Evolutionary conservation across 2,329 filamentous ascomycete species (phyloP), one percentile per base, ranked within the genome.

Genomic region (Biscogniauxia marginata): DNA sequence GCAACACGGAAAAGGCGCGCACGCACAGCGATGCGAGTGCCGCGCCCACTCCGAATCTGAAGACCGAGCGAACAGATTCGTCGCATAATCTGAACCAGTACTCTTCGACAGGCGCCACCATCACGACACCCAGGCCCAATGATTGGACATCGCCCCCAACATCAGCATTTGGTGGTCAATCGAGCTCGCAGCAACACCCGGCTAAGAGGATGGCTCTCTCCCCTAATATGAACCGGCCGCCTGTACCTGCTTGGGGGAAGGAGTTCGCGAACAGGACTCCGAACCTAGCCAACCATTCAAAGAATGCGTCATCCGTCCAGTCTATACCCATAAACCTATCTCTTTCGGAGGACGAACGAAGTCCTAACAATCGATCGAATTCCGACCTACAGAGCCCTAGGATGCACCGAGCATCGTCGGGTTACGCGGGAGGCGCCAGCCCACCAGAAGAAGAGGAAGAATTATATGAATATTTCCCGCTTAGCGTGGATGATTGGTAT

Each of bases 391-490:
- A 79, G 22, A 84, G 82, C 60, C 82, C 82, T 1, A 78, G 62
- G 57, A 61, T 60, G 63, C 71, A 55, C 61, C 70, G 57, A 61
- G 53, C 70, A 5, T 65, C 67, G 8, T 66, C 69, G 1, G 73
- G 68, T 4, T 72, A 74, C 20, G 73, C 73, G 52, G 63, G 67
- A 47, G 80, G 79, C 63, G 81, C 84, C 69, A 87, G 88, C 68
- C 81, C 89, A 30, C 75, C 86, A 62, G 91, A 96, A 65, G 88
- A 88, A 64, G 87, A 87, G 0, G 93, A 97, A 73, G 77, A 93
- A 62, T 77, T 97, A 18, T 97, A 97, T 70, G 93, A 98, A 74
- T 97, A 98, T 70, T 97, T 98, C 62, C 93, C 93, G 0, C 79
- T 98, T 16, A 92, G 89, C 49, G 76, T 96, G 56, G 92, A 97